Evolutionary conservation across 768 basidiomycete species (phyloP), one percentile per base, ranked within the genome.

Genomic region (Leucocoprinus birnbaumii): DNA sequence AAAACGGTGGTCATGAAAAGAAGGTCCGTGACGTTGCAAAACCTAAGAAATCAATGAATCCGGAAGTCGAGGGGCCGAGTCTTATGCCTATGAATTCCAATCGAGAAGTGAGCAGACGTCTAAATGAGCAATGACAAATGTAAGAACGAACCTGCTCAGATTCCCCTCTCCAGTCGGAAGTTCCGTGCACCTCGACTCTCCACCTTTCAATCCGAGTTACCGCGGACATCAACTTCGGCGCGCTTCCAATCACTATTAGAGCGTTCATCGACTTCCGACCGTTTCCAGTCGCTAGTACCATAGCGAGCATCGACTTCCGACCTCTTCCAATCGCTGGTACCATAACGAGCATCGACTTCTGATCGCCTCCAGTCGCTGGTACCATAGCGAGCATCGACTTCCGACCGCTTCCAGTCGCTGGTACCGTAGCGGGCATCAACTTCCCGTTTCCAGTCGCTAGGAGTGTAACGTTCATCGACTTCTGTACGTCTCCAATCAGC

Each of bases 181-280:
- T 38, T 14, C 53, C 57, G 21, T 51, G 55, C 43, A 51, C 58
- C n/a, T 48, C 47, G 21, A 52, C 35, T 53, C 57, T 38, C 52
- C 45, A 42, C 58, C 61, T 62, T 57, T 64, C 65, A 66, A 47
- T 66, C 67, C 25, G 61, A 61, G 51, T 61, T 51, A 34, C 63
- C 60, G 41, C 57, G 57, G 51, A 50, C 58, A 38, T 47, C 49
- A 35, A 62, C 26, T 57, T 56, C 22, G 55, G 27, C 25, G 49
- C 40, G 26, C 53, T 48, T 37, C 31, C 46, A 42, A 49, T 1
- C 26, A 55, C 49, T 7, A 27, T 26, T 14, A 53, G 59, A 21
- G 59, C 54, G 18, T 11, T 31, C 31, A 31, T 56, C 25, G 21
- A 26, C 34, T 35, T 60, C 62, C 21, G 59, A 46, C 18, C 66